Evolutionary conservation across 2,329 filamentous ascomycete genomes (phyloP), one percentile per base, ranked within the genome.

Genomic region (Fusarium pininemorale): DNA sequence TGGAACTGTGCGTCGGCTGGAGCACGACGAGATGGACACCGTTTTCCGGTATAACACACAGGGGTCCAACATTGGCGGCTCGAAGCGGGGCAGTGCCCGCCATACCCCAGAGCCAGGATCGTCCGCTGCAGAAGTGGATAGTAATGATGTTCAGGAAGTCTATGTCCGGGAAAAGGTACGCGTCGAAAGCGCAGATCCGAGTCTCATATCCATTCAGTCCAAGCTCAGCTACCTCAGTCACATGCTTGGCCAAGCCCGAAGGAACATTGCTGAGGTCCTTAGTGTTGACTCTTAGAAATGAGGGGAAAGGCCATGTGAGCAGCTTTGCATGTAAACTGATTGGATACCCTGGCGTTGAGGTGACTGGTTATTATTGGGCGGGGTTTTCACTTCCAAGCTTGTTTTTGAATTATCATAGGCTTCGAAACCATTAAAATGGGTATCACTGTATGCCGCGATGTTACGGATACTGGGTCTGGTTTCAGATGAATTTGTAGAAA

Each of bases 141-240:
- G 47, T 35, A 70, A 60, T 47, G 77, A 79, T 41, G 70, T 81
- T 38, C 81, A 83, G 6, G 91, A 96, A 70, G 95, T 98, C 6
- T 92, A 90, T 73, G 96, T 98, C 51, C 91, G 92, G 75, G 96
- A 98, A 81, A 98, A 98, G 84, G 90, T 98, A 9, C 88, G 93
- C 45, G 92, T 98, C 5, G 95, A 98, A 82, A 96, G 91, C 78
- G 94, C 95, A 63, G 95, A 98, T 81, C 96, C 96, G 3, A 95
- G 91, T 76, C 81, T 98, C 73, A 91, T 98, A 81, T 92, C 93
- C 41, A 87, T 96, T 39, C 92, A 94, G 81, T 92, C 94, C 10
- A 98, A 98, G 83, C 85, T 98, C 75, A 90, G 88, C 37, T 94
- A 93, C 9, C 83, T 98, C 65, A 91, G 93, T 72, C 90, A 95